A percentile compares a stretch with the other conserved stretches of the same genome.
phyloP scores from a whole-genome alignment of 2,329 filamentous ascomycete genomes.

The Sphaerostilbella broomeana region DNA sequence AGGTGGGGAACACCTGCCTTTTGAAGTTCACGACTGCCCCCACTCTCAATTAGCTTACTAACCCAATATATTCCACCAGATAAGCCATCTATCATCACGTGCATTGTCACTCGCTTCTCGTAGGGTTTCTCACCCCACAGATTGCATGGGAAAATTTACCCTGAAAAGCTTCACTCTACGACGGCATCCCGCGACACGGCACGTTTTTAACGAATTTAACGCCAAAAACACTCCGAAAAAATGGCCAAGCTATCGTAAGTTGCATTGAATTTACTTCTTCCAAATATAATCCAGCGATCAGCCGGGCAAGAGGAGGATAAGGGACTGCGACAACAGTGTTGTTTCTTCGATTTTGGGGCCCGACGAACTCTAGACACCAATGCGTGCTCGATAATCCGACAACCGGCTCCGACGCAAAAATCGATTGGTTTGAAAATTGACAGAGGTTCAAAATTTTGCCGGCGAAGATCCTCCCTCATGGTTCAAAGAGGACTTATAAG shows the following conservation, averaged over 20 bases:
- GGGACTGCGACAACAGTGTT: conserved; percentile 9
- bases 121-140: conserved; percentile 38
- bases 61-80: conserved; percentile 8
- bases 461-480: no score
- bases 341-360: not conserved
- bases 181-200: conserved; percentile 32
- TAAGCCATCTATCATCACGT: conserved; percentile 29
- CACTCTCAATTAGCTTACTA: no score
- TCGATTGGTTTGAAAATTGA: not conserved
- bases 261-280: conserved; percentile 16
- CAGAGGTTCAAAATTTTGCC: conserved; percentile 3
- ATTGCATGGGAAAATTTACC: conserved; percentile 28
- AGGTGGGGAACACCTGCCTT: no score
- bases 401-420: not conserved
- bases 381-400: not conserved
- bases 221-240: conserved; percentile 43
- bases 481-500: no score
- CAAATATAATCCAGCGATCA: conserved; percentile 8
- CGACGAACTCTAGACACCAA: no score
- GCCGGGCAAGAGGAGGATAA: conserved; percentile 18
- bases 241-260: conserved; percentile 62
- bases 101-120: conserved; percentile 24
- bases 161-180: conserved; percentile 30
- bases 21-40: no score
- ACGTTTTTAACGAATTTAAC: conserved; percentile 34